Base-by-base conservation (phyloP, 306 rosid species). In the Arachis stenosperma region DNA sequence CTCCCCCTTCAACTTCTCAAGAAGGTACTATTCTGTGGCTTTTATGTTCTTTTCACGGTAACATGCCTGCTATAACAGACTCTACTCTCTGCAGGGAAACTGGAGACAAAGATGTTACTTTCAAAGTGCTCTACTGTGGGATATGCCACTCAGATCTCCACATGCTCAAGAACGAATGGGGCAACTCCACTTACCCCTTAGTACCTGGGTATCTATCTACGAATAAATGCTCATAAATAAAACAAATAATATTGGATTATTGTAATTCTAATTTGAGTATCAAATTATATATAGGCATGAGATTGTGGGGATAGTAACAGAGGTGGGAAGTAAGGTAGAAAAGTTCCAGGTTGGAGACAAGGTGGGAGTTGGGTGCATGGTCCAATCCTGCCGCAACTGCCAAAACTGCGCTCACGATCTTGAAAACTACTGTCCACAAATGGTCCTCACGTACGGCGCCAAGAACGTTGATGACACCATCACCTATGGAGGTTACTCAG, bases 331-430 rank as follows among this genome's bases (percentile, higher is more conserved):
- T 71, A 83, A 81, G 53, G 88, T 86, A 3, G 11, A 73, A 6
- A 81, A 73, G 0, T 37, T 75, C 68, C 81, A 78, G 52, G 83
- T 83, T 8, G 88, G 90, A 27, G 90, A 83, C 69, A 78, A 29
- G 40, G 86, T 79, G 2, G 90, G 88, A 15, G 90, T 83, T 6
- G 88, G 90, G 4, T 75, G 80, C 81, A 11, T 83, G 81, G 81
- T 86, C 37, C 76, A 76, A 1, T 73, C 90, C 9, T 86, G 90
- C 48, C 70, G 33, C 14, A 75, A 86, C 8, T 86, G 90, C 54
- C 71, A 73, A 1, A 81, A 11, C 36, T 86, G 88, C 29, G 29
- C 52, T 1, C 50, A 78, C 2, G n/a, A 81, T 59, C 80, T 83
- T 3, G 84, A 83, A 57, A 83, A 78, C 41, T 84, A 81, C 72